phyloP scores from a whole-genome alignment of 768 basidiomycete genomes.

The Baorangia bicolor region DNA sequence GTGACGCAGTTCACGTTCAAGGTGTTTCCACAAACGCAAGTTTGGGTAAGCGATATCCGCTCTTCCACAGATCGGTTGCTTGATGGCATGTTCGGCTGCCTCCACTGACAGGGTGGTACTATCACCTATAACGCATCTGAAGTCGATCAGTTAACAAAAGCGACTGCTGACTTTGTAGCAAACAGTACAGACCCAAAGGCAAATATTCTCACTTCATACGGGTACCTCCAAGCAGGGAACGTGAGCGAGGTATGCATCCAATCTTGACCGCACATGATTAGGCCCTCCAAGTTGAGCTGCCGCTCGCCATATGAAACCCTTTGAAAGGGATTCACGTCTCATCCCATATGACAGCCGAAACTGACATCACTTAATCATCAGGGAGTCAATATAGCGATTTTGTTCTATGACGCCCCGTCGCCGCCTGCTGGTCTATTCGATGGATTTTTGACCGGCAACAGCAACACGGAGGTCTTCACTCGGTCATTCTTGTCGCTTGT shows the following conservation, averaged over 20 bases:
- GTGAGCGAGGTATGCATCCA: constrained; percentile 33
- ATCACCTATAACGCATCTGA: constrained; percentile 31
- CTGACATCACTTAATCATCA: constrained; percentile 9
- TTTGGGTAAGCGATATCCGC: constrained; percentile 21
- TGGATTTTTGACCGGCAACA: constrained; percentile 26
- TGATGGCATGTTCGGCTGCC: constrained; percentile 2
- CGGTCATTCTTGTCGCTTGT: constrained; percentile 29
- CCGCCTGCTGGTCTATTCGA: constrained; percentile 29
- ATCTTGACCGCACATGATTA: constrained; percentile 2
- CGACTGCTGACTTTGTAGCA: constrained; percentile 23
- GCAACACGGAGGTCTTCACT: constrained; percentile 12
- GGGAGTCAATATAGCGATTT: constrained; percentile 27
- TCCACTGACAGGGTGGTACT: constrained; percentile 44
- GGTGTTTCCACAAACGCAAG: constrained; percentile 34
- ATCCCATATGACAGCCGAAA: background rate
- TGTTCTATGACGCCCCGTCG: constrained; percentile 58
- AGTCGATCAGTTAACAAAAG: constrained; percentile 21
- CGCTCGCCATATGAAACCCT: background rate
- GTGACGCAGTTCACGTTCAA: constrained; percentile 58
- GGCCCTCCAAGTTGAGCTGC: background rate
- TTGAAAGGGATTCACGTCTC: background rate
- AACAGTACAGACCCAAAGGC: constrained; percentile 27
- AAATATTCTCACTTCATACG: constrained; percentile 44
- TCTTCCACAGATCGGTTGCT: constrained; percentile 1
- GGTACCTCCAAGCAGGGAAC: constrained; percentile 26